Base-by-base conservation (phyloP, 2,329 filamentous ascomycete genomes). In the Ophiostoma novo-ulmi region DNA sequence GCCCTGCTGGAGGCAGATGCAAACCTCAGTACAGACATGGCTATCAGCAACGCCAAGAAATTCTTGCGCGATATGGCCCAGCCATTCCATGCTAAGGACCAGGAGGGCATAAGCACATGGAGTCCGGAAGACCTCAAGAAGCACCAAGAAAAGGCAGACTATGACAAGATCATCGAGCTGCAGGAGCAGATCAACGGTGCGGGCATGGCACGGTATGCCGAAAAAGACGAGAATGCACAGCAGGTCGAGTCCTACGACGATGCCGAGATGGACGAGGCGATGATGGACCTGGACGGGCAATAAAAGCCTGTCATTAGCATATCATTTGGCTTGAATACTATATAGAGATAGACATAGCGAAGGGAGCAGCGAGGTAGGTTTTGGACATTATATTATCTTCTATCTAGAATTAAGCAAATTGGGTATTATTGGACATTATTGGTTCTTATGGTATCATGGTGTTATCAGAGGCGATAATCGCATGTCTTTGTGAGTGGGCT, bases 21-120 rank as follows among this genome's bases (percentile, higher is more conserved):
- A 13, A 97, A 97, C 75, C 84, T 99, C 72, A 97, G 92, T 77
- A 97, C 95, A 0, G 95, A 99, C 77, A 97, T 98, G 89, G 93
- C 94, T 0, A 91, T 97, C 22, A 92, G 92, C 70, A 89, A 87
- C 66, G 94, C 95, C 13, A 93, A 96, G 81, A 91, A 91, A 69
- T 99, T 99, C 80, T 80, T 99, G 77, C 87, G 91, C 72, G 89
- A 89, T 36, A 99, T 99, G 92, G 94, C 92, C 5, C 93, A 96
- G 78, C 94, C 94, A 3, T 97, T 97, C 81, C 88, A 88, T 64
- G 83, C 89, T 0, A 89, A 87, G 74, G 90, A 97, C 78, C 93
- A 97, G 77, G 94, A 97, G 75, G 95, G 94, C 0, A 92, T 97
- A 76, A 74, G 71, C 41, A 74, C 80, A 11, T 99, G 95, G 95